phyloP scores from a whole-genome alignment of 116 monocot species.

The Zostera marina region DNA sequence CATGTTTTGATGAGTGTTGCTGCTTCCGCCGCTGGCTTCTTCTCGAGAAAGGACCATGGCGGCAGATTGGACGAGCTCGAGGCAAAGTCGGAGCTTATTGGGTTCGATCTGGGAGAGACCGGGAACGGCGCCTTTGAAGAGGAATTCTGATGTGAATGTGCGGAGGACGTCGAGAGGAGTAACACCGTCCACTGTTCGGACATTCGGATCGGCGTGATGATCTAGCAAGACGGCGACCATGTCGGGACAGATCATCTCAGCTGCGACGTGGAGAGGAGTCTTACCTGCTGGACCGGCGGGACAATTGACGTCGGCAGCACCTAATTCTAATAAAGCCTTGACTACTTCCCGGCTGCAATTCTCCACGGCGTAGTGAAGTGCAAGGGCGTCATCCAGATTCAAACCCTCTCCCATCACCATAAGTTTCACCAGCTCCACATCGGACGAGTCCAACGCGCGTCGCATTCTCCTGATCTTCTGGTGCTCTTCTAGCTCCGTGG shows the following conservation, averaged over 20 bases:
- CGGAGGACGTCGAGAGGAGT: constrained; percentile 75
- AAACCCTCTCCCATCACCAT: constrained; percentile 96
- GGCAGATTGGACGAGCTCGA: constrained; percentile 84
- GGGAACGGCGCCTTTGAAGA: constrained; percentile 87
- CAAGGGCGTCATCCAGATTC: constrained; percentile 76
- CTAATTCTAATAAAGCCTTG: constrained; percentile 74
- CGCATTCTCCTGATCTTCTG: constrained; percentile 92
- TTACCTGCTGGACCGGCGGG: constrained; percentile 64
- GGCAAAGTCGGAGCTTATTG: constrained; percentile 81
- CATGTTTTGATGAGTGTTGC: constrained; percentile 6
- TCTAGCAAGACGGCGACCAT: constrained; percentile 89
- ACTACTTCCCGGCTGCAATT: constrained; percentile 80
- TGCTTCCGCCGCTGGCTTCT: constrained; percentile 22
- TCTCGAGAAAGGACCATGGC: constrained; percentile 61
- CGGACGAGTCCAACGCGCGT: constrained; percentile 75
- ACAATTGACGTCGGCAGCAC: constrained; percentile 80
- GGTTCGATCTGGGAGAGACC: constrained; percentile 83
- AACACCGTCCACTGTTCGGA: constrained; percentile 66
- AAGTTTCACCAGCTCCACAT: constrained; percentile 78
- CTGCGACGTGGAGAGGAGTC: constrained; percentile 72
- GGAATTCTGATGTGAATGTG: constrained; percentile 71
- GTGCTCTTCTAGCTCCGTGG: constrained; percentile 42
- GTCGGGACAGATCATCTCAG: constrained; percentile 86
- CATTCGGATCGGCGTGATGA: constrained; percentile 84
- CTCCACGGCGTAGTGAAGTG: constrained; percentile 82